phyloP scores from a whole-genome alignment of 805 yeast species.

The Lipomyces sp. region DNA sequence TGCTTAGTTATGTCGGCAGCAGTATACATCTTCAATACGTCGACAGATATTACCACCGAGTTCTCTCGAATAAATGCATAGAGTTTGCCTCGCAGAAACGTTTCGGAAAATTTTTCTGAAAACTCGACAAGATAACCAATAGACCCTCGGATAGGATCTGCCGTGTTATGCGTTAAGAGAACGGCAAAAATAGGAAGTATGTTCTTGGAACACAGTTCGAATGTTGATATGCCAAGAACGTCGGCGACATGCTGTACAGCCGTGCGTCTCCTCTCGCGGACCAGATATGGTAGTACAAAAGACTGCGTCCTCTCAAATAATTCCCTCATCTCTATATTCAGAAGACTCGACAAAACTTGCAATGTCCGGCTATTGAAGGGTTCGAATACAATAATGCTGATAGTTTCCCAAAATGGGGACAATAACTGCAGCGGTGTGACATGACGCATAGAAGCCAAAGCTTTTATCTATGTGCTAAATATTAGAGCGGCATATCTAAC shows the following conservation, averaged over 20 bases:
- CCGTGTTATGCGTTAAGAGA: slow-evolving; percentile 50
- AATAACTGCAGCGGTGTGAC: slow-evolving; percentile 75
- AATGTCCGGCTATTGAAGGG: slow-evolving; percentile 53
- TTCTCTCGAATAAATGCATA: slow-evolving; percentile 32
- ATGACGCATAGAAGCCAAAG: slow-evolving; percentile 48
- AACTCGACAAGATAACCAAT: slow-evolving; percentile 52
- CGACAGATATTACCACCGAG: slow-evolving; percentile 31
- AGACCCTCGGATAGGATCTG: slow-evolving; percentile 50
- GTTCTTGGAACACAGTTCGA: slow-evolving; percentile 49
- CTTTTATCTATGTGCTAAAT: slow-evolving; percentile 10
- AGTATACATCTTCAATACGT: slow-evolving; percentile 45
- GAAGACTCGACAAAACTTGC: slow-evolving; percentile 57
- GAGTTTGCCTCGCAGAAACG: slow-evolving; percentile 11
- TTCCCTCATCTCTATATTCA: slow-evolving; percentile 58
- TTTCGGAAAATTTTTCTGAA: slow-evolving; percentile 46
- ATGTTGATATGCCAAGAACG: slow-evolving; percentile 46
- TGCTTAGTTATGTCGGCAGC: slow-evolving; percentile 30
- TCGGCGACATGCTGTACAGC: slow-evolving; percentile 60
- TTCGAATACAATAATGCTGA: slow-evolving; percentile 62
- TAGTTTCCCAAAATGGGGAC: slow-evolving; percentile 72
- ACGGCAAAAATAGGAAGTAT: slow-evolving; percentile 56
- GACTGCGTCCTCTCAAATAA: slow-evolving; percentile 68
- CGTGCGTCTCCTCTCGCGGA: slow-evolving; percentile 62
- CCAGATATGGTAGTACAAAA: slow-evolving; percentile 71
- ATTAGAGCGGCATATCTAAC: too few relatives aligned